A percentile compares a stretch with the other conserved stretches of the same genome.
Evolutionary conservation across 306 rosid genomes (phyloP).

Genomic region (Astragalus membranaceus): DNA sequence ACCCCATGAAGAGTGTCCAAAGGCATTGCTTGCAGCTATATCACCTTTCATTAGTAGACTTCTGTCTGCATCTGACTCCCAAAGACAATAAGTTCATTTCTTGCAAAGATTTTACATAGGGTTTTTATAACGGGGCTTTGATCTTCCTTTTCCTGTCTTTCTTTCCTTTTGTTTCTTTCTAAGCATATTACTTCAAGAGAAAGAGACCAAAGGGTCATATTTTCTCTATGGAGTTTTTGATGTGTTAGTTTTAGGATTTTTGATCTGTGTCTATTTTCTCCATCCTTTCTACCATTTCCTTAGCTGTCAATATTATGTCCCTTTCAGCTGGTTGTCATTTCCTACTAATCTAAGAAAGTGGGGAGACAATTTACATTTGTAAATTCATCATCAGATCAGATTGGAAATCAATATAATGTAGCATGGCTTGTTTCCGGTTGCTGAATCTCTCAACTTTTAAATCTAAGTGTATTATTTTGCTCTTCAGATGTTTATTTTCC

Average conservation of each 20-base stretch:
- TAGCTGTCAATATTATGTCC: slow-evolving; percentile 2
- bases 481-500: too few relatives aligned
- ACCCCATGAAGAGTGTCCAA: slow-evolving; percentile 96
- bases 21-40: slow-evolving; percentile 80
- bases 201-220: slow-evolving; percentile 33
- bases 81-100: slow-evolving; percentile 35
- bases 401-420: slow-evolving; percentile 2
- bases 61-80: slow-evolving; percentile 36
- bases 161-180: not conserved
- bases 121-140: slow-evolving; percentile 8
- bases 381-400: slow-evolving; percentile 22
- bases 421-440: not conserved
- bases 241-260: slow-evolving; percentile 43
- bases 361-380: slow-evolving; percentile 28
- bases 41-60: slow-evolving; percentile 71
- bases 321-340: slow-evolving; percentile 9
- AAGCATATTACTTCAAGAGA: slow-evolving; percentile 29
- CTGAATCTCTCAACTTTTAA: not conserved
- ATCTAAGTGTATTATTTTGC: too few relatives aligned
- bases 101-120: slow-evolving; percentile 28
- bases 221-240: slow-evolving; percentile 47
- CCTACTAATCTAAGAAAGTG: slow-evolving; percentile 23
- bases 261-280: slow-evolving; percentile 31
- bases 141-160: not conserved
- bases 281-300: not conserved